Evolutionary conservation across 352 stramenopile species (phyloP).

Genomic region (Phytophthora uliginosa): DNA sequence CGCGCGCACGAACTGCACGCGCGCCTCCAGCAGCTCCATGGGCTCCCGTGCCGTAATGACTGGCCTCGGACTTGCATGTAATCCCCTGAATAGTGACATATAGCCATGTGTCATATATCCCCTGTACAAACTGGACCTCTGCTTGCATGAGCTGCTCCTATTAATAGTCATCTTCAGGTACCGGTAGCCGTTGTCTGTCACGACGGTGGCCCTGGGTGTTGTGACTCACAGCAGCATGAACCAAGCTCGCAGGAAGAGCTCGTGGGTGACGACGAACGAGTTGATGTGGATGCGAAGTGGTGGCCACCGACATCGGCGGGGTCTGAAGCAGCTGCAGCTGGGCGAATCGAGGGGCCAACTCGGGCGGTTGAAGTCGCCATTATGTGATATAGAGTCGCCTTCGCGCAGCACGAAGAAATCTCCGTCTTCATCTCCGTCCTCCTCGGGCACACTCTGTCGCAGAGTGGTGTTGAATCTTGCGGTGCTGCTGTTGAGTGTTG

Average conservation of each 20-base stretch:
- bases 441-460: conserved; percentile 3
- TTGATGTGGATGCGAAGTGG: conserved; percentile 13
- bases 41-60: conserved; percentile 6
- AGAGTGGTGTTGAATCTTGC: conserved; percentile 20
- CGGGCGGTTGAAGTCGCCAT: not conserved
- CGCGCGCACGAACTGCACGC: conserved; percentile 70
- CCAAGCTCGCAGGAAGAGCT: conserved; percentile 24
- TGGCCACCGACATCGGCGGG: conserved; percentile 1
- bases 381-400: conserved; percentile 3
- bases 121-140: conserved; percentile 12
- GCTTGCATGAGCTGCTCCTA: not conserved
- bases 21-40: conserved; percentile 40
- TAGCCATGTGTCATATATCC: conserved; percentile 18
- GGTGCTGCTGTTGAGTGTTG: conserved; percentile 38
- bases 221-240: conserved; percentile 26
- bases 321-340: conserved; percentile 19
- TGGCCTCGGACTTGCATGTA: conserved; percentile 10
- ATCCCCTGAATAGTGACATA: conserved; percentile 15
- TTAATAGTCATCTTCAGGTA: no score
- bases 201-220: not conserved
- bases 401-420: conserved; percentile 30
- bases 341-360: conserved; percentile 13
- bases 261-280: conserved; percentile 13
- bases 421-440: conserved; percentile 19
- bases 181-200: not conserved